Evolutionary conservation across 2,329 filamentous ascomycete species (phyloP), one percentile per base, ranked within the genome.

Genomic region (Clonostachys sp.): DNA sequence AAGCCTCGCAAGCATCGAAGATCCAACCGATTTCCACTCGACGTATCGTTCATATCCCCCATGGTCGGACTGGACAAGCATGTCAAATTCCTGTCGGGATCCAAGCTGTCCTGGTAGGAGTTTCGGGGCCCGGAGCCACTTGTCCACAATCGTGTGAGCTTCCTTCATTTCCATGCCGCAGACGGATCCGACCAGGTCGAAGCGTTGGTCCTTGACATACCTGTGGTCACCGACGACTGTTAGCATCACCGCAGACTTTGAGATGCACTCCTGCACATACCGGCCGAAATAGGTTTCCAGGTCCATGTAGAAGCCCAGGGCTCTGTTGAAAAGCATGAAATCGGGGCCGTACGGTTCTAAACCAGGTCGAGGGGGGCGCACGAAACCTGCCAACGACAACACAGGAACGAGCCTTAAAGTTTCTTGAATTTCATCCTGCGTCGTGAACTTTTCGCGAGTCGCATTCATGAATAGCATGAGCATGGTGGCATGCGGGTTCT

Each of bases 401-500:
- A 39, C 36, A 12, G 36, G 14, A 12, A 39, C 36, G 12, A 39
- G 36, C 17, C 36, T 8, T 39, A 8, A 13, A 12, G 3, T 14
- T 18, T 18, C 14, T 8, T 8, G 3, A 18, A n/a, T 9, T 39
- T 39, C 14, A 12, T n/a, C 36, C 36, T 18, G 12, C 12, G 36
- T 30, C 12, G 17, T 39, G 14, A n/a, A 14, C 14, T 18, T 52
- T 36, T 65, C 54, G 2, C 42, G 12, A 17, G 65, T 51, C 2
- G 64, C 67, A 48, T 70, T 70, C 44, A 68, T 52, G 57, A 71
- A 74, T 1, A 71, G 59, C 10, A 64, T 62, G n/a, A 75, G 48
- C 1, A 73, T 55, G 0, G 67, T 68, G 2, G 71, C 70, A 30
- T 68, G 57, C 0, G 63, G 60, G 48, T 72, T 74, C 2, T 72